Conservation (phyloP, 2,329 filamentous ascomycete species). For the Apiospora koreana region DNA sequence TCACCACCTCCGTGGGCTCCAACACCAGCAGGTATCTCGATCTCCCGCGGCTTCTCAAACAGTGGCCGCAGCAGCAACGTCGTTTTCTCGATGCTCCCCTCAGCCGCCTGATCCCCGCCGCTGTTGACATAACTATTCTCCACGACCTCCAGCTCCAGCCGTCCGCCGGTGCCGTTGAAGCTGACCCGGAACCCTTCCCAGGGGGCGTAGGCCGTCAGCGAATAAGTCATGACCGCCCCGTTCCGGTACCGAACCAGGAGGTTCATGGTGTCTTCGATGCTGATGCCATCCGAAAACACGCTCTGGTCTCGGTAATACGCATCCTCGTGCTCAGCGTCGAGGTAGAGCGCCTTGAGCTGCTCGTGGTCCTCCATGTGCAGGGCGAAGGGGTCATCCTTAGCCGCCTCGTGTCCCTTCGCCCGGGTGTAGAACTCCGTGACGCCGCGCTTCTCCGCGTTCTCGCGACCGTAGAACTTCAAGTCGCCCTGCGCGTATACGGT, state of each 20-base stretch:
- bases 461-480: constrained; percentile 60
- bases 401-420: constrained; percentile 50
- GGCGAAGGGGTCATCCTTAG: constrained; percentile 58
- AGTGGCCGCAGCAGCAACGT: constrained; percentile 52
- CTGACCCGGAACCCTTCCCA: constrained; percentile 62
- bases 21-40: constrained; percentile 51
- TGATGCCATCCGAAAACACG: constrained; percentile 64
- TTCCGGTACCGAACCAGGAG: constrained; percentile 58
- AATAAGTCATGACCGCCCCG: constrained; percentile 60
- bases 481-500: constrained; percentile 61
- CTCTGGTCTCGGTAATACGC: constrained; percentile 63
- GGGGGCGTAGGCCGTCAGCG: constrained; percentile 60
- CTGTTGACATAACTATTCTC: constrained; percentile 64
- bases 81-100: constrained; percentile 53
- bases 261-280: constrained; percentile 65
- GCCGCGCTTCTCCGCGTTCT: constrained; percentile 60
- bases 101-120: constrained; percentile 56
- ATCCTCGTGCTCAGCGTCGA: constrained; percentile 65
- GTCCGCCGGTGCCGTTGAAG: constrained; percentile 60
- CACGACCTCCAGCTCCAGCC: constrained; percentile 62
- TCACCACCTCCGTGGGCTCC: constrained; percentile 65
- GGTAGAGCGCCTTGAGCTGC: constrained; percentile 59
- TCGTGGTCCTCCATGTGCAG: constrained; percentile 53
- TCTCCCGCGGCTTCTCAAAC: constrained; percentile 57
- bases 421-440: constrained; percentile 52